phyloP scores from a whole-genome alignment of 768 basidiomycete genomes.

The Termitomyces sp. region DNA sequence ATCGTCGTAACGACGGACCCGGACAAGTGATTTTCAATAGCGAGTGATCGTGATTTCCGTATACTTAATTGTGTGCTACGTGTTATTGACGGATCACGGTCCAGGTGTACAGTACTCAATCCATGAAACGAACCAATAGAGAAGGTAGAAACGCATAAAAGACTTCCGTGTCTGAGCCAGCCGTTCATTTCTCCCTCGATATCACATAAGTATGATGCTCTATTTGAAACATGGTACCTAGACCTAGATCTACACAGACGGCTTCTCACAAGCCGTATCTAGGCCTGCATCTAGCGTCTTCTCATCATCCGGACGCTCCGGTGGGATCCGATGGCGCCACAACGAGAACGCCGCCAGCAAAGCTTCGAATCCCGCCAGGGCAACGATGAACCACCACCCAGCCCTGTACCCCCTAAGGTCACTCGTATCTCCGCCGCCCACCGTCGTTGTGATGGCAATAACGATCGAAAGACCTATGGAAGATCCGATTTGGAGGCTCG shows the following conservation, averaged over 20 bases:
- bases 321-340: not conserved
- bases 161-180: too few relatives aligned
- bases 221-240: too few relatives aligned
- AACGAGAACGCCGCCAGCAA: constrained; percentile 11
- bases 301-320: not conserved
- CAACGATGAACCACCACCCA: constrained; percentile 19
- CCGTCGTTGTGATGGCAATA: constrained; percentile 27
- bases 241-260: not conserved
- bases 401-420: constrained; percentile 17
- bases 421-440: constrained; percentile 20
- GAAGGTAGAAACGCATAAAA: too few relatives aligned
- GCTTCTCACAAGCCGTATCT: not conserved
- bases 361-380: constrained; percentile 16
- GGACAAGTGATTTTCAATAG: too few relatives aligned
- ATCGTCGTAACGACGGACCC: too few relatives aligned
- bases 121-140: too few relatives aligned
- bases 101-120: too few relatives aligned
- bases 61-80: too few relatives aligned
- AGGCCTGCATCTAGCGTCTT: not conserved
- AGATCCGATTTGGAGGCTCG: constrained; percentile 50
- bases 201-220: not conserved
- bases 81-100: too few relatives aligned
- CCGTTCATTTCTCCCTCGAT: not conserved
- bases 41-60: too few relatives aligned
- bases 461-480: constrained; percentile 45